Conservation (phyloP, 2,329 filamentous ascomycete species). For the Trichoderma sp. region DNA sequence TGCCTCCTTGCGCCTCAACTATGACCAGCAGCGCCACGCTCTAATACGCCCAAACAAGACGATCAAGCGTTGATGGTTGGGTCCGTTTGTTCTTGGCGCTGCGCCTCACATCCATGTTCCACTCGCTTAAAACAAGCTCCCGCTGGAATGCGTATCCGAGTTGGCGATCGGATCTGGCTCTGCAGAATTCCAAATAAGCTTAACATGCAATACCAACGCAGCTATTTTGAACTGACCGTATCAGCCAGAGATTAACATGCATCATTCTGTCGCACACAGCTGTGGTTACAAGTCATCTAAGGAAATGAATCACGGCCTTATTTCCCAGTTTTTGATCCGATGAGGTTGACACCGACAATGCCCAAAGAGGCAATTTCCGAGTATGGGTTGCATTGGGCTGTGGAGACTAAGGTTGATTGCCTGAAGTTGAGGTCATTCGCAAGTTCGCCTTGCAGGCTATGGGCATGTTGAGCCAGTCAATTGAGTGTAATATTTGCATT, state of each 20-base stretch:
- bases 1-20: background rate
- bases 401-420: background rate
- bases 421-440: background rate
- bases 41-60: background rate
- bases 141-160: background rate
- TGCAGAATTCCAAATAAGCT: background rate
- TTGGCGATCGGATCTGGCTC: background rate
- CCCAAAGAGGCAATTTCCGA: background rate
- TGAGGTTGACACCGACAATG: background rate
- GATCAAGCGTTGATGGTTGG: background rate
- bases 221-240: background rate
- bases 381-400: background rate
- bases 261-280: no score
- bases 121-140: background rate
- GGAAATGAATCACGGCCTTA: accelerated
- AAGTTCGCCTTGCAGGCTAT: background rate
- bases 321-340: background rate
- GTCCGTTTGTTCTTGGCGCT: background rate
- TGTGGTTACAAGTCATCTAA: accelerated
- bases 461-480: background rate
- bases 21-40: background rate
- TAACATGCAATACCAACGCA: background rate
- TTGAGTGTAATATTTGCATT: background rate
- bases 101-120: background rate
- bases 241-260: background rate